Conservation (phyloP, 2,329 filamentous ascomycete species). For the Neonectria punicea region DNA sequence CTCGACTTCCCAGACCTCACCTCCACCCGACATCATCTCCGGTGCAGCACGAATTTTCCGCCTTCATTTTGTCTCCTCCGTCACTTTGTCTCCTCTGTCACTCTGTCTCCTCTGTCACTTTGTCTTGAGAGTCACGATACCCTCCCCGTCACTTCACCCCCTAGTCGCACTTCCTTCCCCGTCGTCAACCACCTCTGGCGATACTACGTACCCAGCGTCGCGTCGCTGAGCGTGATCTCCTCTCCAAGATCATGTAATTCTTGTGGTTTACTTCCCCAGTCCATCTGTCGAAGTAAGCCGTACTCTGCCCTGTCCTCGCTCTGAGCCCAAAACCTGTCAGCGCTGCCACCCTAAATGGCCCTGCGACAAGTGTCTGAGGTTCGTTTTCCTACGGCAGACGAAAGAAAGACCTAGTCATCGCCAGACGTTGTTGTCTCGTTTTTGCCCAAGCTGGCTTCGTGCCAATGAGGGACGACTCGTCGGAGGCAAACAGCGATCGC, state of each 20-base stretch:
- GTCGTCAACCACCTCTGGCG: background rate
- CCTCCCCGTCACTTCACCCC: background rate
- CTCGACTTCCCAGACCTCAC: background rate
- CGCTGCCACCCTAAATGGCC: background rate
- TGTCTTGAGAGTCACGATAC: too few relatives aligned
- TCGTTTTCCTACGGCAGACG: background rate
- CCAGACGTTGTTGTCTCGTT: background rate
- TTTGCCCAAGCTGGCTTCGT: background rate
- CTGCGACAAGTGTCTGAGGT: background rate
- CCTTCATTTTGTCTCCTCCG: background rate
- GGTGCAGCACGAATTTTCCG: background rate
- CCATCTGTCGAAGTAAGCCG: background rate
- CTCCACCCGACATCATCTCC: background rate
- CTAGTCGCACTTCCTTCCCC: background rate
- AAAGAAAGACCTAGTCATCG: background rate
- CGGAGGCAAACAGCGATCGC: background rate
- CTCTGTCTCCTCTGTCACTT: background rate
- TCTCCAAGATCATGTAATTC: background rate
- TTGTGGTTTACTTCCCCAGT: background rate
- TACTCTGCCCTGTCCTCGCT: background rate
- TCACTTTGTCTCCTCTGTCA: background rate
- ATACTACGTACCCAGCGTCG: background rate
- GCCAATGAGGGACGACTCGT: background rate
- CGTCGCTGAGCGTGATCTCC: background rate
- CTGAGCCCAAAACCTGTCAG: background rate